Evolutionary conservation across 768 basidiomycete species (phyloP), one percentile per base, ranked within the genome.

Genomic region (Candolleomyces eurysporus): DNA sequence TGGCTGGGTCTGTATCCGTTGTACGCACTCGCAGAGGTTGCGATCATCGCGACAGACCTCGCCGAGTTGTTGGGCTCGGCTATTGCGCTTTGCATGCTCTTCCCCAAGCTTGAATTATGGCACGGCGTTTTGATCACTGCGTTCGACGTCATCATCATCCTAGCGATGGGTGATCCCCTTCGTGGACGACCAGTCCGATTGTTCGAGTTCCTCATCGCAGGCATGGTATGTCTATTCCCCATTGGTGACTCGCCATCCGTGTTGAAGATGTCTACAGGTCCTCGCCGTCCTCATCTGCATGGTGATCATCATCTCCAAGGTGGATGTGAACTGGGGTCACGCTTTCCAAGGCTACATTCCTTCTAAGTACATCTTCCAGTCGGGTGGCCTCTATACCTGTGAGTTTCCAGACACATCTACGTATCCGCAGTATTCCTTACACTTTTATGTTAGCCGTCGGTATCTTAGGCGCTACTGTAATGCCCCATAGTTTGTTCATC

Each of bases 401-500:
- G 67, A 48, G 84, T 72, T 21, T 48, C 57, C 48, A 57, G 31
- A 19, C 8, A 65, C 50, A 17, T 52, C 58, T 45, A 21, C 51
- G 40, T 5, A 32, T 43, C 8, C 22, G 19, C 21, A n/a, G 16
- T 52, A 11, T 45, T 36, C 45, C 31, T 48, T 53, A 26, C 31
- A 4, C 26, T 61, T 4, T 26, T 26, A 26, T 26, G 26, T 48
- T 63, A 87, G 86, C 87, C 32, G 84, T 90, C 58, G 90, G 90
- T 45, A 87, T 92, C 55, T 68, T 90, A 1, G 89, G 90, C 32
- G 92, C 93, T 1, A 97, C 93, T 3, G 88, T 94, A 61, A 96
- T 96, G 94, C 94, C 94, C 0, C 94, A 96, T 72, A 89, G 89
- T 61, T 78, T 97, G 17, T 94, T 91, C 78, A 79, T 97, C 17